Evolutionary conservation across 2,329 filamentous ascomycete genomes (phyloP), one percentile per base, ranked within the genome.

Genomic region (Cladophialophora chaetospira): DNA sequence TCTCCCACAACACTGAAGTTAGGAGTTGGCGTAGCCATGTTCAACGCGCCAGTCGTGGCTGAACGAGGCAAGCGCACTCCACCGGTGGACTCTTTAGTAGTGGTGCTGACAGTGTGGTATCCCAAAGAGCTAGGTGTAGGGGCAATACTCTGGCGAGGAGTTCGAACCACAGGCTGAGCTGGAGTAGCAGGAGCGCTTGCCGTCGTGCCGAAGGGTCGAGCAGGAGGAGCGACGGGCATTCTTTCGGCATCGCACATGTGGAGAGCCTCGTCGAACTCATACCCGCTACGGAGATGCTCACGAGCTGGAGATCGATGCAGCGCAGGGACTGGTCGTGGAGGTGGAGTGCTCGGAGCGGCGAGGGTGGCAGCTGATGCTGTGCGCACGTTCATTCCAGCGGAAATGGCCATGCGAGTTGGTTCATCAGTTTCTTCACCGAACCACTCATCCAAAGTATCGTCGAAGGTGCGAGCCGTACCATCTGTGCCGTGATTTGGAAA

Each of bases 401-500:
- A 8, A 23, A 51, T 51, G 25, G 36, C 35, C 48, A 42, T 38
- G 19, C 48, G 48, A 11, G 31, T 33, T 29, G 33, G 28, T 19
- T 28, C 25, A 25, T 10, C 35, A 17, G 48, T 51, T 10, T n/a
- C 23, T 51, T 51, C 48, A 10, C 19, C 36, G 25, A 51, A 51
- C 10, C 36, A 40, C 3, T 29, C 35, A 10, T 51, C 48, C 15
- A 51, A 21, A 10, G 36, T 29, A 13, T 51, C 48, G 35, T 51
- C 35, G 13, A 51, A 44, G n/a, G 23, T 15, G 6, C 36, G n/a
- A 15, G 26, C 48, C 1, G 36, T 25, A 4, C 21, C 13, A 13
- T 28, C 42, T 3, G 42, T 44, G 2, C 42, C 23, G 42, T 28
- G 21, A 25, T 44, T 44, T n/a, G 42, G 23, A 21, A 5, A 13